phyloP scores from a whole-genome alignment of 176 grass and related monocot species.

The Juncus inflexus region DNA sequence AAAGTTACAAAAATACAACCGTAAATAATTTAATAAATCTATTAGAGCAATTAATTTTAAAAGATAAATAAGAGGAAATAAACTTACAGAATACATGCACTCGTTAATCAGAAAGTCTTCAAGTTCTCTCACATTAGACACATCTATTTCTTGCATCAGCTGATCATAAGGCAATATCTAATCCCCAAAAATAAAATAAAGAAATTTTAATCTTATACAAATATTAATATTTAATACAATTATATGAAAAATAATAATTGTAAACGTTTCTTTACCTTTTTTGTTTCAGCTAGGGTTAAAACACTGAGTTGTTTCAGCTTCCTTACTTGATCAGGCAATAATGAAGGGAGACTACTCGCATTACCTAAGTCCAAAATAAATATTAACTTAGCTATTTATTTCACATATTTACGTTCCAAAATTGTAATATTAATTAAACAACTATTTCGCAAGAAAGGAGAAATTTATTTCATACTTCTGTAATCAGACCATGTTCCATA shows the following conservation, averaged over 20 bases:
- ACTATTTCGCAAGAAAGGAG: neutral
- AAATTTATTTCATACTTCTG: slow-evolving; percentile 54
- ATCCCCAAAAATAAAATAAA: slow-evolving; percentile 21
- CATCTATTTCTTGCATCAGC: slow-evolving; percentile 94
- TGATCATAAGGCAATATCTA: slow-evolving; percentile 93
- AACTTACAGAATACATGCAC: slow-evolving; percentile 98
- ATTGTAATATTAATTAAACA: neutral
- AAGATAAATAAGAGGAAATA: slow-evolving; percentile 13
- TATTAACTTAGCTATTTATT: slow-evolving; percentile 6
- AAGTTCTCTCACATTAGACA: slow-evolving; percentile 93
- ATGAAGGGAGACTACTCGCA: slow-evolving; percentile 54
- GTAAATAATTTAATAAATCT: slow-evolving; percentile 10
- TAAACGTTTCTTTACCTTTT: slow-evolving; percentile 48
- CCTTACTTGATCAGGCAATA: slow-evolving; percentile 78
- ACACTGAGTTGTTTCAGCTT: slow-evolving; percentile 98
- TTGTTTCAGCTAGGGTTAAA: slow-evolving; percentile 81
- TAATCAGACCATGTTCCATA: slow-evolving; percentile 97
- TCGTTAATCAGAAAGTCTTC: slow-evolving; percentile 99
- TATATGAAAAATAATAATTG: neutral
- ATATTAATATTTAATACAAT: neutral
- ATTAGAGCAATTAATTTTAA: neutral
- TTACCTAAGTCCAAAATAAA: slow-evolving; percentile 45
- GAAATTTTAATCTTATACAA: slow-evolving; percentile 10
- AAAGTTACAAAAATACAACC: neutral
- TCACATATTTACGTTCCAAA: neutral